Evolutionary conservation across 768 basidiomycete species (phyloP), one percentile per base, ranked within the genome.

Genomic region (Grammothele lineata): DNA sequence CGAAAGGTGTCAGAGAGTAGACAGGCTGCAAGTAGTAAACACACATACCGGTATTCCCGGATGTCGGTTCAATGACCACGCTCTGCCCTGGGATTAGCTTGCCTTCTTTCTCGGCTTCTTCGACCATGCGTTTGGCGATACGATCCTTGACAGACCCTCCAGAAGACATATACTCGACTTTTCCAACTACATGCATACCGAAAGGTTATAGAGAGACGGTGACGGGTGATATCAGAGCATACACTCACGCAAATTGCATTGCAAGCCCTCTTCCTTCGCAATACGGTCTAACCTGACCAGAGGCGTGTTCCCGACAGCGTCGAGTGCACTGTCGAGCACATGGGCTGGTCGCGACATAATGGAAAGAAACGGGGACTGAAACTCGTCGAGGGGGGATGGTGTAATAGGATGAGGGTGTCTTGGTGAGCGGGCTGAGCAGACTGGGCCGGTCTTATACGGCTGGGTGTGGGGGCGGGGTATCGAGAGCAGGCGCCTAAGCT

Each of bases 131-230:
- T 65, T 92, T 94, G 22, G 93, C 94, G 43, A 98, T 95, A 48
- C 94, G 75, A 63, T 98, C 95, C 70, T 99, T 99, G 49, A 97
- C 87, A 2, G 88, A 92, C 2, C 95, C 95, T 9, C 95, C 96
- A 2, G 83, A 85, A 17, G 89, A 92, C 61, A 89, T 78, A 63
- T 80, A 97, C 58, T 99, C 95, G 14, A 88, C 74, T 66, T 96
- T 97, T 6, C 76, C 94, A 61, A 95, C 89, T 94, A 7, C 3
- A 14, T 14, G 36, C 11, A 34, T 9, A 5, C 23, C 2, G 18
- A n/a, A 2, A 26, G 24, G 22, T 25, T 21, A 41, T 34, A 7
- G 10, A 40, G 19, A 14, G 24, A 23, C 19, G 22, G 36, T 14
- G 14, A n/a, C n/a, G n/a, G n/a, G n/a, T n/a, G n/a, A n/a, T n/a